Conservation (phyloP, 2,329 filamentous ascomycete genomes). For the Teratosphaeriaceae sp. region DNA sequence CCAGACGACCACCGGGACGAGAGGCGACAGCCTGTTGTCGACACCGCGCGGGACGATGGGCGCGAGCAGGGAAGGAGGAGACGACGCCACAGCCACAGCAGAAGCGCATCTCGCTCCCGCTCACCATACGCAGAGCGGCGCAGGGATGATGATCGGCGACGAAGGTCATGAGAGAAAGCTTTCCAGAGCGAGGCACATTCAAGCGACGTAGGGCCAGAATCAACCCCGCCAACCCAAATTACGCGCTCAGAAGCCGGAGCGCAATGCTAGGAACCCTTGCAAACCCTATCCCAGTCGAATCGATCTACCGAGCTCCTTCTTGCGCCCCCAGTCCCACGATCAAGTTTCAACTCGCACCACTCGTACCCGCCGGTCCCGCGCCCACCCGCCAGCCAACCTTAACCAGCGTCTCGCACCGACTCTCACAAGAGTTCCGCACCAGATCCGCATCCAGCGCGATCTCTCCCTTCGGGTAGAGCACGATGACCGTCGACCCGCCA, state of each 20-base stretch:
- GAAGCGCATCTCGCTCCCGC: slow-evolving; percentile 14
- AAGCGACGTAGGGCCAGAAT: too few species aligned
- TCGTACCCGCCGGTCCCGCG: slow-evolving; percentile 7
- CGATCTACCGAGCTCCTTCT: too few species aligned
- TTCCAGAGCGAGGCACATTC: background rate
- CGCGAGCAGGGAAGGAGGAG: slow-evolving; percentile 10
- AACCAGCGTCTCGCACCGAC: slow-evolving; percentile 35
- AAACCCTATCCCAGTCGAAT: too few species aligned
- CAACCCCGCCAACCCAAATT: too few species aligned
- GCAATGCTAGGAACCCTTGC: too few species aligned
- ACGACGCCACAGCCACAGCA: slow-evolving; percentile 6
- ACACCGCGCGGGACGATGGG: slow-evolving; percentile 5
- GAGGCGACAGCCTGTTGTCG: slow-evolving; percentile 10
- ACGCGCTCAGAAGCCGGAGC: too few species aligned
- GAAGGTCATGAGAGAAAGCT: background rate
- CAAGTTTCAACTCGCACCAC: background rate
- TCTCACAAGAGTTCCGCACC: slow-evolving; percentile 31
- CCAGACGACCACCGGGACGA: background rate
- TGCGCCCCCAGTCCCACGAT: too few species aligned
- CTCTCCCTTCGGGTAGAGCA: slow-evolving; percentile 32
- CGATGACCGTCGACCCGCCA: slow-evolving; percentile 38
- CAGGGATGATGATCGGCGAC: slow-evolving; percentile 12
- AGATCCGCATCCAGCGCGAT: slow-evolving; percentile 34
- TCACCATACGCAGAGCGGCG: slow-evolving; percentile 15
- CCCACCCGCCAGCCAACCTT: slow-evolving; percentile 33